phyloP scores from a whole-genome alignment of 169 alveolate species.

The Plasmodium yoelii region DNA sequence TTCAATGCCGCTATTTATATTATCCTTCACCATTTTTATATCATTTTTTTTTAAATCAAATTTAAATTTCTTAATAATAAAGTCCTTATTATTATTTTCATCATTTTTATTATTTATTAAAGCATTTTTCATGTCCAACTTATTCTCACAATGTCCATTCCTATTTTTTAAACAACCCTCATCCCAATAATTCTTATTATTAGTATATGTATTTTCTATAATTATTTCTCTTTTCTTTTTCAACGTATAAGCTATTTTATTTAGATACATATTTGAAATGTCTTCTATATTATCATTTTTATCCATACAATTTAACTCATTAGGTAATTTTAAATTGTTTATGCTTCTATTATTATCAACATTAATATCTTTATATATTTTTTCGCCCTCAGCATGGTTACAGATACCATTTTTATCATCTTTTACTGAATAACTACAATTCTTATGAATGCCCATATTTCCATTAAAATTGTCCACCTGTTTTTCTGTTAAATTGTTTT shows the following conservation, averaged over 20 bases:
- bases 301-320: neutral
- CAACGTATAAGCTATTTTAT: constrained; percentile 26
- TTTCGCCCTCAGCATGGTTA: neutral
- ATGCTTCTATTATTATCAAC: neutral
- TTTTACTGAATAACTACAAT: neutral
- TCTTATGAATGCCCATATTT: neutral
- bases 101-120: neutral
- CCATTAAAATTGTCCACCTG: neutral
- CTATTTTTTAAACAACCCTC: neutral
- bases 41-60: constrained; percentile 48
- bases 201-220: constrained; percentile 4
- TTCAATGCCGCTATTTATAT: constrained; percentile 46
- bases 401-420: neutral
- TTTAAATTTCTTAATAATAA: constrained; percentile 25
- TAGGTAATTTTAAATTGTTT: neutral
- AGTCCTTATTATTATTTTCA: neutral
- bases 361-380: neutral
- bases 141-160: neutral
- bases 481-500: neutral
- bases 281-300: neutral
- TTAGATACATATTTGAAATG: neutral
- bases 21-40: constrained; percentile 24
- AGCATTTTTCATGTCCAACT: neutral
- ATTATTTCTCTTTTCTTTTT: constrained; percentile 10
- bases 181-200: neutral